Evolutionary conservation across 2,329 filamentous ascomycete species (phyloP), one percentile per base, ranked within the genome.

Genomic region (Pezicula radicicola): DNA sequence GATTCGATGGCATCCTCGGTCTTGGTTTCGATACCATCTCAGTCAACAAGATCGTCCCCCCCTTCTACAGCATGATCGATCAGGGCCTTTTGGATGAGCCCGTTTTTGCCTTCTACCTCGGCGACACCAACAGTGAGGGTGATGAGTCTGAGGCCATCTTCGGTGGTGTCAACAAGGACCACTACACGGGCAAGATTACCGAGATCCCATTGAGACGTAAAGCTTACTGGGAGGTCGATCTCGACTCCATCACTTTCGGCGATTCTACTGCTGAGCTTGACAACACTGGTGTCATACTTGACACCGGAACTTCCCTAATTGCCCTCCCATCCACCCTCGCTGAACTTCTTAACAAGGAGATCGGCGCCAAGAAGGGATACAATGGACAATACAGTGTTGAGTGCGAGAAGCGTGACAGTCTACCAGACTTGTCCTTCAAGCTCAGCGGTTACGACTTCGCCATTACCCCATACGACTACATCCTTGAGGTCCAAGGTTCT

Each of bases 161-260:
- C 61, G 93, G 93, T 71, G 93, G 93, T 60, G 74, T 96, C 56
- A 87, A 97, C 72, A 77, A 91, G 75, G 76, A 78, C 68, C 91
- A 94, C 79, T 85, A 80, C 71, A 85, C 80, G 37, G 94, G 94
- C 67, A 87, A 97, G 73, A 82, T 99, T 66, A 89, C 86, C 70
- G 95, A 91, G 72, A 91, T 99, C 62, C 94, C 94, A 50, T 84
- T 99, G 63, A 90, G 94, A 72, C 90, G 94, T 71, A 97, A 97
- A 87, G 94, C 94, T 46, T 99, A 99, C 83, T 99, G 94, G 94
- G 94, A 99, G 81, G 93, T 99, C 51, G 92, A 97, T 66, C 85
- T 99, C 56, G 87, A 97, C 66, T 81, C 91, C 59, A 94, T 99
- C 75, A 85, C 88, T 51, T 91, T 97, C 59, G 95, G 94, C 64